Evolutionary conservation across 805 yeast genomes (phyloP).

Genomic region (Hemisphaericaspora nanyangensis): DNA sequence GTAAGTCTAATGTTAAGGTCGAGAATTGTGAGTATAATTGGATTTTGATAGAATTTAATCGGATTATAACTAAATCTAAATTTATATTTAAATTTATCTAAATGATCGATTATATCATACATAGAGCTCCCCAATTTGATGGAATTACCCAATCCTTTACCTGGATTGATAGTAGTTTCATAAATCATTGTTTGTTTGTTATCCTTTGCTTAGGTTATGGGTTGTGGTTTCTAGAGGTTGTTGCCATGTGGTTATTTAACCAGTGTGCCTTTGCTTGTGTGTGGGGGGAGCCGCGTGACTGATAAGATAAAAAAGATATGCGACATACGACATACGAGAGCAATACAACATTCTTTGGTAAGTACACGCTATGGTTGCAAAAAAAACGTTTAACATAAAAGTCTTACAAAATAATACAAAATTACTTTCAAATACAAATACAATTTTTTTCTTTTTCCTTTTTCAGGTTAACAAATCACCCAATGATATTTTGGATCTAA

Average conservation of each 20-base stretch:
- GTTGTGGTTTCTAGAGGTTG: not conserved
- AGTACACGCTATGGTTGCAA: no score
- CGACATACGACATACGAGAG: not conserved
- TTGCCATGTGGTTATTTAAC: not conserved
- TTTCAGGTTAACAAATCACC: slow-evolving; percentile 18
- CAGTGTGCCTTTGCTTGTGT: not conserved
- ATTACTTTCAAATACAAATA: no score
- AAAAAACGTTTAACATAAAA: no score
- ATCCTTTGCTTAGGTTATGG: not conserved
- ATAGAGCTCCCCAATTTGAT: slow-evolving; percentile 28
- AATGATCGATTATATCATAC: slow-evolving; percentile 21
- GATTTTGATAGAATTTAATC: slow-evolving; percentile 25
- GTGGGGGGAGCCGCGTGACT: not conserved
- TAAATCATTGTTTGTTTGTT: slow-evolving; percentile 8
- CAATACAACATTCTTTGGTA: no score
- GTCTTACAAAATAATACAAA: no score
- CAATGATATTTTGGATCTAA: slow-evolving; percentile 16
- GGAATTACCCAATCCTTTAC: slow-evolving; percentile 31
- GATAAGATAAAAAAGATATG: not conserved
- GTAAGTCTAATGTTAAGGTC: slow-evolving; percentile 23
- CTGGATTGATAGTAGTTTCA: slow-evolving; percentile 23
- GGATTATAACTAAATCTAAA: slow-evolving; percentile 28
- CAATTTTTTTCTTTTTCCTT: no score
- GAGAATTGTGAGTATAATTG: slow-evolving; percentile 27
- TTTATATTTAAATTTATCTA: slow-evolving; percentile 23